Conservation (phyloP, 345 rosid genomes). For the Gossypium thurberi region DNA sequence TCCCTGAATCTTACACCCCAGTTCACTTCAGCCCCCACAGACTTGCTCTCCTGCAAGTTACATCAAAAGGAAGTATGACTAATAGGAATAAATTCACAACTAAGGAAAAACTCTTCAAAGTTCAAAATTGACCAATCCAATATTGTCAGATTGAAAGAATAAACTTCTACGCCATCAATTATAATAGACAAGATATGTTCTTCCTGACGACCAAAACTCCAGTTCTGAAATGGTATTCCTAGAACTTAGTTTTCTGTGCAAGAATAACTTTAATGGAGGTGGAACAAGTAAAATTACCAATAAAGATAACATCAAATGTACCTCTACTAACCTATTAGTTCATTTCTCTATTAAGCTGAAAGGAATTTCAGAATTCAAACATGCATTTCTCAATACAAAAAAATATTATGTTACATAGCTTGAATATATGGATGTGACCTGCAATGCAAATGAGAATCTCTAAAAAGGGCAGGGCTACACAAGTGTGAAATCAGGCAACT, state of each 20-base stretch:
- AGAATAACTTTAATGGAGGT: neutral
- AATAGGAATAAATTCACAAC: neutral
- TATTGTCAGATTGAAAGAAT: conserved; percentile 1
- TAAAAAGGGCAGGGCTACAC: neutral
- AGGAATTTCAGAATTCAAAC: neutral
- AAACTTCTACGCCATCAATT: neutral
- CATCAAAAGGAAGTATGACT: conserved; percentile 4
- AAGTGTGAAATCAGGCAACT: neutral
- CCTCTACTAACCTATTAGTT: neutral
- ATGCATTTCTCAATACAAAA: neutral
- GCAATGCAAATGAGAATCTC: neutral
- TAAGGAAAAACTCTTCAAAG: neutral
- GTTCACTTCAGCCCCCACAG: conserved; percentile 90
- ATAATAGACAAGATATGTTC: neutral
- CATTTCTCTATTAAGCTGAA: neutral
- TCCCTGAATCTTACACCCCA: conserved; percentile 93
- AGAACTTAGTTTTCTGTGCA: neutral
- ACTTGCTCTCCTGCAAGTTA: conserved; percentile 74
- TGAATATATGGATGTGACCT: neutral
- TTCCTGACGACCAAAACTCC: neutral
- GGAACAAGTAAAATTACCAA: neutral
- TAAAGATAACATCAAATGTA: neutral
- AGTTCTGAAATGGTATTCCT: neutral
- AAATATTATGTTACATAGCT: neutral
- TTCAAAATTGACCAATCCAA: neutral